Percentiles rank a stretch among this genome's conserved stretches.
phyloP scores from a whole-genome alignment of 2,329 filamentous ascomycete genomes.

The Penicillium brevicompactum region DNA sequence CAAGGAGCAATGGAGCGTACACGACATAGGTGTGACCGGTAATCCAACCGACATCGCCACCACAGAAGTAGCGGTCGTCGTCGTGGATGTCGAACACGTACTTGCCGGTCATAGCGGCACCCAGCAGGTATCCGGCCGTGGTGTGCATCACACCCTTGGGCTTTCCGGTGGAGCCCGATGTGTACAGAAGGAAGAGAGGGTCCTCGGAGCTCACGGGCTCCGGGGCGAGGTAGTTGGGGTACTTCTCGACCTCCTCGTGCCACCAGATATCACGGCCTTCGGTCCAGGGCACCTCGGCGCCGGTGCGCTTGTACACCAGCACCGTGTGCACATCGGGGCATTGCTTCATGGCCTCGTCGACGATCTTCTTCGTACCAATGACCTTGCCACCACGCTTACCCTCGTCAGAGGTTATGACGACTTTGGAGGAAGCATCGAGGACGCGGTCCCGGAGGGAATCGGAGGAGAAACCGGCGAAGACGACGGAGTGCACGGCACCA shows the following conservation, averaged over 20 bases:
- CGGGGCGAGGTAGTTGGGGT: slow-evolving; percentile 86
- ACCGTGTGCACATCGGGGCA: slow-evolving; percentile 85
- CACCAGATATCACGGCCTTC: slow-evolving; percentile 91
- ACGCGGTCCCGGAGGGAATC: slow-evolving; percentile 96
- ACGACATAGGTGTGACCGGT: slow-evolving; percentile 98
- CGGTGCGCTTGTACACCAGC: slow-evolving; percentile 93
- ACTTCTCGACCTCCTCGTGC: slow-evolving; percentile 98
- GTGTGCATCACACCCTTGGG: slow-evolving; percentile 99
- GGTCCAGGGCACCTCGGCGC: slow-evolving; percentile 89
- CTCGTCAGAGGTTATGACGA: slow-evolving; percentile 96
- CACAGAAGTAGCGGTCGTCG: slow-evolving; percentile 92
- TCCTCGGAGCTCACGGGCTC: slow-evolving; percentile 92
- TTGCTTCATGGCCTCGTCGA: slow-evolving; percentile 95
- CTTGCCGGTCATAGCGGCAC: slow-evolving; percentile 90
- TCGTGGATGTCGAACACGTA: slow-evolving; percentile 99
- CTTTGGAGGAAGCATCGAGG: slow-evolving; percentile 83
- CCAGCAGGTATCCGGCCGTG: slow-evolving; percentile 91
- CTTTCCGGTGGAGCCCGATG: slow-evolving; percentile 96
- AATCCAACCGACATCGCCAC: slow-evolving; percentile 98
- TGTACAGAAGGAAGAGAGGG: slow-evolving; percentile 96
- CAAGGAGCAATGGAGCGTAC: slow-evolving; percentile 89
- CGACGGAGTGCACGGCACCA: slow-evolving; percentile 93
- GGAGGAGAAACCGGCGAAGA: slow-evolving; percentile 96
- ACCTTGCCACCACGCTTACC: slow-evolving; percentile 96
- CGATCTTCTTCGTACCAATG: slow-evolving; percentile 98